Evolutionary conservation across 371 early-diverging fungal species (phyloP).

Genomic region (Saksenaea oblongispora): DNA sequence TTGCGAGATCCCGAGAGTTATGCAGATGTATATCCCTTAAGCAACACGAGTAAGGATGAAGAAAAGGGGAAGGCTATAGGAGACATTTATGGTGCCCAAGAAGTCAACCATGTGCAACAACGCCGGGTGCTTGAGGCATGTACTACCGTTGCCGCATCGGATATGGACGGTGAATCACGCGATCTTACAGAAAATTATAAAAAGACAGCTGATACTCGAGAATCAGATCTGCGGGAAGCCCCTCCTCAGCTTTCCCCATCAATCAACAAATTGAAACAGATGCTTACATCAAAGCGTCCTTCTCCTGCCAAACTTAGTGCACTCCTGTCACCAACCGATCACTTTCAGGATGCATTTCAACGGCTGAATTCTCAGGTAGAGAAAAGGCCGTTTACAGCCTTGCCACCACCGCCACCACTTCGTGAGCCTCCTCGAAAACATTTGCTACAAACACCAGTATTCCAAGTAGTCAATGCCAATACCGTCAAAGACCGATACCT

Average conservation of each 20-base stretch:
- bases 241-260: not conserved
- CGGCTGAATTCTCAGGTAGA: not conserved
- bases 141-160: not conserved
- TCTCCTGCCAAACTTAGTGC: not conserved
- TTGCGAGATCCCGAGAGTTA: not conserved
- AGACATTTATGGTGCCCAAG: not conserved
- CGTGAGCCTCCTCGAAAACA: slow-evolving; percentile 56
- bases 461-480: slow-evolving; percentile 72
- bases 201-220: not conserved
- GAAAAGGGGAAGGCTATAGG: not conserved
- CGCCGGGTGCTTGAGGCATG: not conserved
- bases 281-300: not conserved
- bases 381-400: not conserved
- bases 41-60: not conserved
- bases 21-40: not conserved
- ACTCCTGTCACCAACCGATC: not conserved
- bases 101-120: not conserved
- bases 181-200: not conserved
- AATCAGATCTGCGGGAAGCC: not conserved
- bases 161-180: not conserved
- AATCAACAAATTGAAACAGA: not conserved
- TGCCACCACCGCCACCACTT: slow-evolving; percentile 16
- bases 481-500: slow-evolving; percentile 77
- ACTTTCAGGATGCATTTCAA: not conserved
- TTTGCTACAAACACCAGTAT: slow-evolving; percentile 76